A percentile compares a stretch with the other conserved stretches of the same genome.
Evolutionary conservation across 1,284 basidiomycete species (phyloP).

Genomic region (Agroathelia rolfsii): DNA sequence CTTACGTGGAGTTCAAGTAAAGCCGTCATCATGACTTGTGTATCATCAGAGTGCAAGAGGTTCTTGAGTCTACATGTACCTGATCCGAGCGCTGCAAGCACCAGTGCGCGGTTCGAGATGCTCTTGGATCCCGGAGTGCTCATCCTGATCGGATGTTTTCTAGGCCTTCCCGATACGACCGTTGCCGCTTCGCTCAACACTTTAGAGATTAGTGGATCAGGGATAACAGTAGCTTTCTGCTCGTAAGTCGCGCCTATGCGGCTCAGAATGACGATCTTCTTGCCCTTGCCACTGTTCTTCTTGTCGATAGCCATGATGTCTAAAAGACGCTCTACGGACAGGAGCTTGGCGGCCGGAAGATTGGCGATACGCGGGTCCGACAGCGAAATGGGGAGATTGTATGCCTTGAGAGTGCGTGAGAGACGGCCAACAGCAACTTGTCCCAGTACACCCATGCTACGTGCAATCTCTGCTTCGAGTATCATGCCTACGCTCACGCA

Average conservation of each 20-base stretch:
- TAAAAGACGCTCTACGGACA: slow-evolving; percentile 77
- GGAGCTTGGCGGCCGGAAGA: slow-evolving; percentile 58
- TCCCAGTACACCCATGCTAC: slow-evolving; percentile 76
- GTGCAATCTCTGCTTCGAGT: slow-evolving; percentile 84
- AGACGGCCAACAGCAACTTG: slow-evolving; percentile 88
- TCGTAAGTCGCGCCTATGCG: slow-evolving; percentile 91
- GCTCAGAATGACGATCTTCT: slow-evolving; percentile 90
- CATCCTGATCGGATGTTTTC: slow-evolving; percentile 69
- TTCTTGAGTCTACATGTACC: slow-evolving; percentile 88
- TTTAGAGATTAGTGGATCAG: slow-evolving; percentile 72
- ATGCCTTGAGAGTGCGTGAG: slow-evolving; percentile 74
- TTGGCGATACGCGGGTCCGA: slow-evolving; percentile 67
- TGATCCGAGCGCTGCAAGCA: slow-evolving; percentile 85
- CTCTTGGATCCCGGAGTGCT: slow-evolving; percentile 94
- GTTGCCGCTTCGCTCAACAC: slow-evolving; percentile 71
- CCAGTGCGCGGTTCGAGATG: slow-evolving; percentile 91
- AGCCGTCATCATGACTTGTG: slow-evolving; percentile 97
- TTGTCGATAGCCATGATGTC: slow-evolving; percentile 96
- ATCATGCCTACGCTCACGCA: slow-evolving; percentile 92
- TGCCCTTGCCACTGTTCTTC: slow-evolving; percentile 86
- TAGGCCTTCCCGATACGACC: slow-evolving; percentile 61
- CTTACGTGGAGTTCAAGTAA: slow-evolving; percentile 77
- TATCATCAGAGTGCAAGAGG: slow-evolving; percentile 94
- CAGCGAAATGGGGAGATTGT: slow-evolving; percentile 79
- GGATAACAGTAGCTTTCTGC: slow-evolving; percentile 81